phyloP scores from a whole-genome alignment of 2,329 filamentous ascomycete species.

The Neopestalotiopsis sp. region DNA sequence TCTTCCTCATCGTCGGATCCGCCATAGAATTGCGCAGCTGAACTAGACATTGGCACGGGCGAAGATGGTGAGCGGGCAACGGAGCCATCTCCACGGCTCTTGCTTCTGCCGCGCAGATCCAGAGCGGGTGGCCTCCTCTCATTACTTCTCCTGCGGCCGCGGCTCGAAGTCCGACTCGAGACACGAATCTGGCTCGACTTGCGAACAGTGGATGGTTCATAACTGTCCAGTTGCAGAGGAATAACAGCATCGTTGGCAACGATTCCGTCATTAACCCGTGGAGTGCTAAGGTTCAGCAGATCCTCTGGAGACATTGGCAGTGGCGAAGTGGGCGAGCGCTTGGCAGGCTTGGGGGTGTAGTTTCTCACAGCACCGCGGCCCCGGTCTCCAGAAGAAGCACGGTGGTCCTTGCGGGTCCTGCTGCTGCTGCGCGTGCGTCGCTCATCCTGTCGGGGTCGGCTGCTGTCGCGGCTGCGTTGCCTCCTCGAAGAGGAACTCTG shows the following conservation, averaged over 20 bases:
- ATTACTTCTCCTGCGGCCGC: constrained; percentile 52
- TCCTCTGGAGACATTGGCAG: constrained; percentile 95
- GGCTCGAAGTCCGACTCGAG: constrained; percentile 56
- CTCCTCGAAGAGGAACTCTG: constrained; percentile 66
- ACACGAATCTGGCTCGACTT: constrained; percentile 45
- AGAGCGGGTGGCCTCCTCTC: constrained; percentile 50
- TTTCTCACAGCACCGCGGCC: constrained; percentile 70
- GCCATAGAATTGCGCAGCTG: constrained; percentile 55
- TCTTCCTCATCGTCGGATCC: constrained; percentile 71
- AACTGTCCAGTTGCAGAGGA: constrained; percentile 35
- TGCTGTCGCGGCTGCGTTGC: constrained; percentile 60
- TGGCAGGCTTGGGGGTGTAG: constrained; percentile 71
- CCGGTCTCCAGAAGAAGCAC: constrained; percentile 72
- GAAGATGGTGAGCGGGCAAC: constrained; percentile 76
- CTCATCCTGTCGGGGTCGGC: constrained; percentile 52
- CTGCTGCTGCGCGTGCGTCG: constrained; percentile 47
- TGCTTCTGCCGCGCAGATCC: constrained; percentile 67
- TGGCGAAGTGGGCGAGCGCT: constrained; percentile 89
- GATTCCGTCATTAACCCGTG: constrained; percentile 38
- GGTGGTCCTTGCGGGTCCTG: constrained; percentile 54
- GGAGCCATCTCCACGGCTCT: constrained; percentile 64
- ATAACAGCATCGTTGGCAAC: constrained; percentile 28
- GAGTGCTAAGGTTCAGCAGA: constrained; percentile 65
- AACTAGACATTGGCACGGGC: constrained; percentile 75
- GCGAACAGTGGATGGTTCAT: constrained; percentile 51